Evolutionary conservation across 805 yeast genomes (phyloP).

Genomic region (Schwanniomyces vanrijiae): DNA sequence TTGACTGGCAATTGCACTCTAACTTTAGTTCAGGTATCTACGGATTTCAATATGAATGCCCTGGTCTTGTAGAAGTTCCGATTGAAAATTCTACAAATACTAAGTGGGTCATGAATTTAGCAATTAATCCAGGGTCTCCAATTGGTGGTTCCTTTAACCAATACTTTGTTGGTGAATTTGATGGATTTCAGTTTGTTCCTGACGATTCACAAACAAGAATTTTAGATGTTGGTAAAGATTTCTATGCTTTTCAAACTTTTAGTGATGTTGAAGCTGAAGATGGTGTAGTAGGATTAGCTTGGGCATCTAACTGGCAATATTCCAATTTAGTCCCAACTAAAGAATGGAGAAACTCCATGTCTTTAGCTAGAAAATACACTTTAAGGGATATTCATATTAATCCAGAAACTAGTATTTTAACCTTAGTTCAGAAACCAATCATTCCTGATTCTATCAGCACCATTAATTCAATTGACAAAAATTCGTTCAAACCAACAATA

Average conservation of each 20-base stretch:
- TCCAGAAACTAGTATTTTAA: conserved; percentile 17
- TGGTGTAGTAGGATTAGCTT: conserved; percentile 35
- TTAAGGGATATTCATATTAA: conserved; percentile 21
- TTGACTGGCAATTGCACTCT: conserved; percentile 25
- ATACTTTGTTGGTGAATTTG: conserved; percentile 42
- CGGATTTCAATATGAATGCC: conserved; percentile 44
- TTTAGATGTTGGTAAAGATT: conserved; percentile 36
- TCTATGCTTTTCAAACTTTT: conserved; percentile 39
- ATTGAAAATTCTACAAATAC: conserved; percentile 13
- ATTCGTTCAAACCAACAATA: neutral
- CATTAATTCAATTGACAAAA: neutral
- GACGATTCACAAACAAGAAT: conserved; percentile 25
- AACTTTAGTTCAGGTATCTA: conserved; percentile 24
- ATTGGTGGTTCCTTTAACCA: conserved; percentile 39
- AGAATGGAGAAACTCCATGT: conserved; percentile 36
- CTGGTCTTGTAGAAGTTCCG: conserved; percentile 33
- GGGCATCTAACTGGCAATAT: conserved; percentile 48
- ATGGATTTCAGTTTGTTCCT: conserved; percentile 36
- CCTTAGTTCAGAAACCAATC: conserved; percentile 23
- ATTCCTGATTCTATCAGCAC: conserved; percentile 5
- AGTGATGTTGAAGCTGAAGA: conserved; percentile 17
- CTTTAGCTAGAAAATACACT: conserved; percentile 28
- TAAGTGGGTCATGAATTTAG: conserved; percentile 38
- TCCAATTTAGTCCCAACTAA: conserved; percentile 33
- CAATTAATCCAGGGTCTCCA: conserved; percentile 45